Percentiles rank a stretch among this genome's conserved stretches.
Conservation (phyloP, 2,329 filamentous ascomycete species). For the Penicillium paneum region DNA sequence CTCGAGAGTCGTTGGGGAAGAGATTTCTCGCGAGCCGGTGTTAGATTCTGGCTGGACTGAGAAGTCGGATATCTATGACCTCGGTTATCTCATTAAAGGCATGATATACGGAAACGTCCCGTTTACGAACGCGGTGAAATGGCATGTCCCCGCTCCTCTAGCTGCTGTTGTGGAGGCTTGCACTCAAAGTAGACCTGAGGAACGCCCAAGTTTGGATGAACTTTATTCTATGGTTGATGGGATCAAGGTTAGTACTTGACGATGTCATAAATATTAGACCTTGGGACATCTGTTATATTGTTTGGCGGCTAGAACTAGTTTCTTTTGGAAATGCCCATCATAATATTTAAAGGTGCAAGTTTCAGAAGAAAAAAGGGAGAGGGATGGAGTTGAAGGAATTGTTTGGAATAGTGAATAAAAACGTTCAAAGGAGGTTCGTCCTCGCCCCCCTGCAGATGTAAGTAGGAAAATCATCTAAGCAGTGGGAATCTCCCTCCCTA, state of each 20-base stretch:
- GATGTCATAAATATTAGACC: too few species aligned
- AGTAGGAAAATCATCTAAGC: not conserved
- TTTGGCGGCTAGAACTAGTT: too few species aligned
- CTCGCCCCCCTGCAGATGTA: not conserved
- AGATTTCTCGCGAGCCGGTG: not conserved
- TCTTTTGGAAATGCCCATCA: too few species aligned
- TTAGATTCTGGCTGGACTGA: not conserved
- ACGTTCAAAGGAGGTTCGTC: not conserved
- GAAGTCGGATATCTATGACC: not conserved
- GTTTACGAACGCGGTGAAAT: not conserved
- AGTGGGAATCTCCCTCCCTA: not conserved
- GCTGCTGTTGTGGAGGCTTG: not conserved
- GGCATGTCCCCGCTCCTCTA: not conserved
- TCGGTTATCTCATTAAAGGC: not conserved
- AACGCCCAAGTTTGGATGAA: not conserved
- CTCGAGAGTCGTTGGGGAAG: slow-evolving; percentile 1
- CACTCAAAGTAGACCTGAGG: not conserved
- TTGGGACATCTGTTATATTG: too few species aligned
- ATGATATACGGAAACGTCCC: not conserved
- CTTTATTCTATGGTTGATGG: not conserved
- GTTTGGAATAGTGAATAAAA: not conserved
- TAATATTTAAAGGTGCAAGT: too few species aligned
- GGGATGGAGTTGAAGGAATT: not conserved
- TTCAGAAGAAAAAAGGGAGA: not conserved
- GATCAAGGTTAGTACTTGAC: not conserved